phyloP scores from a whole-genome alignment of 2,329 filamentous ascomycete species.

The Botrytis fabae region DNA sequence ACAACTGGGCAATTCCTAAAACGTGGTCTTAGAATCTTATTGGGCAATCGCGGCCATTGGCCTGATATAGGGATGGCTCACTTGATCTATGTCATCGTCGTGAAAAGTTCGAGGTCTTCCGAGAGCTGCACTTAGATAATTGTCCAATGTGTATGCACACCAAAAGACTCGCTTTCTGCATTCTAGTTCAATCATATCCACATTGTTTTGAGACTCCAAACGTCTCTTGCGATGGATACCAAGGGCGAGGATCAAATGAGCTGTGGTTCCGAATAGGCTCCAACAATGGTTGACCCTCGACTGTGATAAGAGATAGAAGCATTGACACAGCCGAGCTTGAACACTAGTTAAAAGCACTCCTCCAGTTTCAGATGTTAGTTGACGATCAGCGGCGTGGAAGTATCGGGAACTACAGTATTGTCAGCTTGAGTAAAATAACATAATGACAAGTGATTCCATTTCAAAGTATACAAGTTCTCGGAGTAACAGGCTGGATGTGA shows the following conservation, averaged over 20 bases:
- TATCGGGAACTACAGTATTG: slow-evolving; percentile 33
- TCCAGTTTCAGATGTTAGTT: slow-evolving; percentile 41
- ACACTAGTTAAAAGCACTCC: slow-evolving; percentile 42
- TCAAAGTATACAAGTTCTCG: not conserved
- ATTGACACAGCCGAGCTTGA: slow-evolving; percentile 45
- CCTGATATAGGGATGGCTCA: slow-evolving; percentile 4
- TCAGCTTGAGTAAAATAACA: slow-evolving; percentile 25
- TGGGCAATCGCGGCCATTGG: not conserved
- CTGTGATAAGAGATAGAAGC: slow-evolving; percentile 41
- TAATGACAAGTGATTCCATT: slow-evolving; percentile 13
- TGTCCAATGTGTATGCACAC: slow-evolving; percentile 64
- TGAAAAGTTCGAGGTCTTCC: slow-evolving; percentile 62
- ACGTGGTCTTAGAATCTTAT: not conserved
- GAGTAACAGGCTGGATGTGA: not conserved
- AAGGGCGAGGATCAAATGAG: slow-evolving; percentile 41
- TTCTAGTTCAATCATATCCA: slow-evolving; percentile 47
- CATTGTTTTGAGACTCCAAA: slow-evolving; percentile 29
- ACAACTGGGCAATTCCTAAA: slow-evolving; percentile 50
- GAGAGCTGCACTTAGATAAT: slow-evolving; percentile 62
- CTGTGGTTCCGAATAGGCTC: slow-evolving; percentile 41
- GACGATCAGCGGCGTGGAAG: slow-evolving; percentile 38
- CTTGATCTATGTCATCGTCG: slow-evolving; percentile 64
- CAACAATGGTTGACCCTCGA: slow-evolving; percentile 43
- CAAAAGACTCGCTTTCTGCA: slow-evolving; percentile 60
- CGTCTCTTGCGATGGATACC: slow-evolving; percentile 38